Conservation (phyloP, 169 alveolate genomes). For the Plasmodium billcollinsi region DNA sequence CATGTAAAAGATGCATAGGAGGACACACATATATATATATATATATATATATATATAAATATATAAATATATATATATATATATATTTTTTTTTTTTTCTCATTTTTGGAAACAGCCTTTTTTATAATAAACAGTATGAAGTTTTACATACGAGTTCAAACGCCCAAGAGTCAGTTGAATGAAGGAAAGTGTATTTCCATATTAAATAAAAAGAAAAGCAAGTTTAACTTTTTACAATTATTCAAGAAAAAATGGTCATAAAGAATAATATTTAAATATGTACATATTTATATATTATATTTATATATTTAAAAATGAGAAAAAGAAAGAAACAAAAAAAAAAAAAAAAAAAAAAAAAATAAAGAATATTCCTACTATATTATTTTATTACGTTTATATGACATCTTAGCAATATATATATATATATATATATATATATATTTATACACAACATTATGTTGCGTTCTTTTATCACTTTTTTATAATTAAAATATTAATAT, state of each 20-base stretch:
- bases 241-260: slow-evolving; percentile 18
- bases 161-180: slow-evolving; percentile 27
- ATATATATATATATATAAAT: not conserved
- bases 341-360: too few relatives aligned
- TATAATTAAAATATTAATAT: too few relatives aligned
- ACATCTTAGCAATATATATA: too few relatives aligned
- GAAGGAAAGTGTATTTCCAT: slow-evolving; percentile 59
- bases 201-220: not conserved
- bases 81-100: slow-evolving; percentile 10
- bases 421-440: too few relatives aligned
- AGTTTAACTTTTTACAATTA: slow-evolving; percentile 16
- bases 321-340: too few relatives aligned
- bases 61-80: not conserved
- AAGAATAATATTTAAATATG: not conserved
- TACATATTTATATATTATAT: not conserved
- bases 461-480: too few relatives aligned
- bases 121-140: slow-evolving; percentile 42
- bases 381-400: too few relatives aligned
- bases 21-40: not conserved
- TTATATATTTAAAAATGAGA: too few relatives aligned
- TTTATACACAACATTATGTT: too few relatives aligned
- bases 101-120: slow-evolving; percentile 41
- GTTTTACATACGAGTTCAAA: slow-evolving; percentile 65
- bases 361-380: too few relatives aligned
- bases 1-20: too few relatives aligned